Conservation (phyloP, 208 protist species). For the Porcisia hertigi region DNA sequence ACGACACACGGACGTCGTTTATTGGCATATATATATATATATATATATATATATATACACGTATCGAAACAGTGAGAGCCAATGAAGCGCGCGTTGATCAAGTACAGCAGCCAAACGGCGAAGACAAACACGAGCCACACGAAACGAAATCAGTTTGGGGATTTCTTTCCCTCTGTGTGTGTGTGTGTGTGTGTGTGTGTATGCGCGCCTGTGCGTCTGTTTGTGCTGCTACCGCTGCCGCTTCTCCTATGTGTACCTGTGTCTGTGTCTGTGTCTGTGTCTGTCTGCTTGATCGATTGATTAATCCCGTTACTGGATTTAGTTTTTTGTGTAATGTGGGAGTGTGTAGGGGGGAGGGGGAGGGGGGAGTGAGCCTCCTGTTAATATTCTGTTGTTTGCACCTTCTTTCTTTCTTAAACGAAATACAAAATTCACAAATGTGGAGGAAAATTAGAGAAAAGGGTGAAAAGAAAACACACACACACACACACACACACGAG, state of each 20-base stretch:
- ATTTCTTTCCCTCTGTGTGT: no score
- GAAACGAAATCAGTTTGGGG: not conserved
- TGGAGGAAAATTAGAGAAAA: no score
- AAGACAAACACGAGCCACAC: no score
- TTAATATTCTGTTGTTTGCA: not conserved
- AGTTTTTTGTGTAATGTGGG: not conserved
- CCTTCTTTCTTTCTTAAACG: not conserved
- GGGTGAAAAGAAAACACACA: not conserved
- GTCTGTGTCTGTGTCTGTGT: slow-evolving; percentile 9
- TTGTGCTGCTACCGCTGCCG: not conserved
- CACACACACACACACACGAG: not conserved
- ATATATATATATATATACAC: not conserved
- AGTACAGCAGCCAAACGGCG: not conserved
- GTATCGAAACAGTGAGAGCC: not conserved
- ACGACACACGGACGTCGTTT: no score
- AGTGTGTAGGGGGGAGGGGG: not conserved
- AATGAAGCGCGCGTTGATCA: not conserved
- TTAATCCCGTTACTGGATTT: no score
- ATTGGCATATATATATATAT: not conserved
- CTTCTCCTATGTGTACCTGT: slow-evolving; percentile 1
- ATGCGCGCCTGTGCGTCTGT: no score
- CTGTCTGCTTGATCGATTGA: not conserved
- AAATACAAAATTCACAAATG: no score
- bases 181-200: not conserved
- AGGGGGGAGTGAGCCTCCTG: not conserved